Evolutionary conservation across 2,329 filamentous ascomycete species (phyloP), one percentile per base, ranked within the genome.

Genomic region (Bimuria novae-zelandiae): DNA sequence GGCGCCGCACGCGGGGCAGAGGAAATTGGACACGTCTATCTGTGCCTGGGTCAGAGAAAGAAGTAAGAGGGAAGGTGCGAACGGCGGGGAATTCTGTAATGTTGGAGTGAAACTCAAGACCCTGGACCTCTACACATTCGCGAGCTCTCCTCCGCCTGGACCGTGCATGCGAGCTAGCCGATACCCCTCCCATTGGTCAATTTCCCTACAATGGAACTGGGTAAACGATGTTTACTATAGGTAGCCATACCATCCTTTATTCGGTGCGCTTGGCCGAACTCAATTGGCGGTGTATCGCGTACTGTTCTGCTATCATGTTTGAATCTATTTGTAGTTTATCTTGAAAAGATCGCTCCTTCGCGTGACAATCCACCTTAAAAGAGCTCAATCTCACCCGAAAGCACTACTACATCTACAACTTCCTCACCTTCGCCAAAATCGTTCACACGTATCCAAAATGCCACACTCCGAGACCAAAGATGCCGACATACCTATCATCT

Each of bases 401-500:
- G 25, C 25, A n/a, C 11, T n/a, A 33, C 30, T 12, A 33, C 30
- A 35, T 25, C 21, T 17, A 17, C 8, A 33, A 12, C 29, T 10
- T 7, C n/a, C 5, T 25, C 22, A 14, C 7, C 27, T 12, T 48
- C 30, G 7, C 21, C 40, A 27, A 48, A 43, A 10, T 14, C 17
- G 16, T 7, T 5, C 8, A 25, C 23, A n/a, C 19, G 22, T 22
- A 30, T 8, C 29, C 29, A 11, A n/a, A 7, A 69, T 67, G 67
- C 11, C 63, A 41, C 27, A 40, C 7, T 32, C 52, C 10, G 54
- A 60, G 12, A 11, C 25, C 3, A 7, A 43, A 21, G 52, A 54
- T 8, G 51, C 55, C 7, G 23, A 51, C 3, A 92, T 97, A 33
- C 92, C 93, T 19, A 79, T 97, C 47, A 90, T 97, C 63, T 89